phyloP scores from a whole-genome alignment of 257 asterid genomes.

The Solanum megistacrolobum region DNA sequence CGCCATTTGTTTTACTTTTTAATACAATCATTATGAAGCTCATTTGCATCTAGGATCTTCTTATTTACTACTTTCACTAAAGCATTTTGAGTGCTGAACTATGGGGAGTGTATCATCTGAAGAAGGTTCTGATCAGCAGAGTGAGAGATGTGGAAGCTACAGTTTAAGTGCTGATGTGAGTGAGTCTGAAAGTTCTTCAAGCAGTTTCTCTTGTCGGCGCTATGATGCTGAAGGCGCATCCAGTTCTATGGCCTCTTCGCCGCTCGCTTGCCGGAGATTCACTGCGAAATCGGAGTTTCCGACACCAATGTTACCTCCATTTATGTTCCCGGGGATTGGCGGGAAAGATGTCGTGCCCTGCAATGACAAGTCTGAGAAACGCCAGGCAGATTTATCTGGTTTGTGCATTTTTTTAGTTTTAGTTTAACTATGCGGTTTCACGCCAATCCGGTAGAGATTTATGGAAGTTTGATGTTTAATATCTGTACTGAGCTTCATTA shows the following conservation, averaged over 20 bases:
- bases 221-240: constrained; percentile 53
- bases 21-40: not conserved
- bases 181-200: constrained; percentile 73
- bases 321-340: constrained; percentile 58
- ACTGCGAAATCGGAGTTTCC: constrained; percentile 22
- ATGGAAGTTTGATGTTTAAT: not conserved
- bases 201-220: constrained; percentile 24
- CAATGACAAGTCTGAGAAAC: constrained; percentile 45
- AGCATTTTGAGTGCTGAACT: not conserved
- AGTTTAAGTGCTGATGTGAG: constrained; percentile 88
- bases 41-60: not conserved
- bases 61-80: not conserved
- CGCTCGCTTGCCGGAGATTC: constrained; percentile 18
- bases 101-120: constrained; percentile 85
- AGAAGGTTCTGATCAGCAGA: constrained; percentile 47
- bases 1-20: not conserved
- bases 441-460: not conserved
- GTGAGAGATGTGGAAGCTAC: constrained; percentile 84
- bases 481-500: not conserved
- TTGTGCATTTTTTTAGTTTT: not conserved
- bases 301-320: constrained; percentile 36
- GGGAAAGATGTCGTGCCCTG: constrained; percentile 65
- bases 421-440: not conserved
- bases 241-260: constrained; percentile 52
- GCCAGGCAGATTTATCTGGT: constrained; percentile 68